Evolutionary conservation across 352 stramenopile species (phyloP).

Genomic region (Globisporangium iwayamae): DNA sequence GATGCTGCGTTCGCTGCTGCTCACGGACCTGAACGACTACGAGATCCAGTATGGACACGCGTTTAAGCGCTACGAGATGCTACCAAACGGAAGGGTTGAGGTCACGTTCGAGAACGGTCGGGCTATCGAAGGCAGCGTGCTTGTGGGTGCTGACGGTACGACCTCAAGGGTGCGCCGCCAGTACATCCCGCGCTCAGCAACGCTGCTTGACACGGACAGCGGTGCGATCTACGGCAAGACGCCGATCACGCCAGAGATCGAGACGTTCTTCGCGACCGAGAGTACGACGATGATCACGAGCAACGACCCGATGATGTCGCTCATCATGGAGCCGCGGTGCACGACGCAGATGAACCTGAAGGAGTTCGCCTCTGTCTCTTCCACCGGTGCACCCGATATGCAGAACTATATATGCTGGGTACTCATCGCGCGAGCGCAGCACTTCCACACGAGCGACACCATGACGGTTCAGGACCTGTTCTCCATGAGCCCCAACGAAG

Average conservation of each 20-base stretch:
- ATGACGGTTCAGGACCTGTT: conserved; percentile 38
- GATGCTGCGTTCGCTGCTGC: conserved; percentile 35
- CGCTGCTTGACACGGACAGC: conserved; percentile 59
- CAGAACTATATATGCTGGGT: conserved; percentile 66
- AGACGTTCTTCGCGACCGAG: conserved; percentile 41
- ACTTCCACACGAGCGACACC: conserved; percentile 36
- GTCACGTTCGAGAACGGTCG: conserved; percentile 49
- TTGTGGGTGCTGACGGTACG: conserved; percentile 54
- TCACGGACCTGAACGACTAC: conserved; percentile 43
- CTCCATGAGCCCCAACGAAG: conserved; percentile 34
- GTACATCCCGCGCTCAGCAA: conserved; percentile 41
- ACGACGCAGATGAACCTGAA: conserved; percentile 27
- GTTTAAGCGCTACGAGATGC: conserved; percentile 40
- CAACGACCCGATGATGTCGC: conserved; percentile 42
- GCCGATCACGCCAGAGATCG: conserved; percentile 39
- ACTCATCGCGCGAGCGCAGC: conserved; percentile 41
- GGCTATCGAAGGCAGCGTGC: conserved; percentile 35
- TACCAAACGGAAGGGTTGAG: conserved; percentile 39
- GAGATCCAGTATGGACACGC: conserved; percentile 52
- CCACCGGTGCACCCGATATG: conserved; percentile 20
- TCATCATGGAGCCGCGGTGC: conserved; percentile 53
- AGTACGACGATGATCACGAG: conserved; percentile 47
- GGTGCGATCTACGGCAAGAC: conserved; percentile 72
- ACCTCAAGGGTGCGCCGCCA: conserved; percentile 55
- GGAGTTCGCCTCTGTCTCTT: conserved; percentile 20